Evolutionary conservation across 495 filamentous ascomycete species (phyloP), one percentile per base, ranked within the genome.

Genomic region (Penicillium subrubescens): DNA sequence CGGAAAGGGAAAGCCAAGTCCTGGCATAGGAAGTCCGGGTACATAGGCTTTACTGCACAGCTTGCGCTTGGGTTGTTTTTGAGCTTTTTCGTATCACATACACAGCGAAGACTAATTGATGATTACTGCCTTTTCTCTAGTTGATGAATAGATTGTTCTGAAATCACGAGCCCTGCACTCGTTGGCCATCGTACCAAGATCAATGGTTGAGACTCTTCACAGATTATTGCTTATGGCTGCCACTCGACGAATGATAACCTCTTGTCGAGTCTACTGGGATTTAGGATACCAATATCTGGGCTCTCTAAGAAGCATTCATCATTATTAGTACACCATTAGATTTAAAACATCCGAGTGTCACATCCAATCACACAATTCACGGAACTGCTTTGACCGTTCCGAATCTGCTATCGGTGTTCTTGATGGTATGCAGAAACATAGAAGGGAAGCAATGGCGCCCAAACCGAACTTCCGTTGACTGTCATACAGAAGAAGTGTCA

Each of bases 401-500:
- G 41, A 72, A 59, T 17, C 33, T 48, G 33, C 48, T 25, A 2
- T 60, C 64, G 2, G 50, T 61, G 27, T 73, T 73, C 52, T 73
- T 73, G 50, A 73, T 55, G 2, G 69, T 61, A 60, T 73, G 71
- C 5, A 71, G 63, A 33, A 72, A 74, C 65, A 74, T 70, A 2
- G 65, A 72, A 7, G 70, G 70, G 27, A 71, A 72, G 21, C 70
- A 74, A 68, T 70, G 72, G 23, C 72, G 62, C n/a, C 69, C 69
- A 52, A 62, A 69, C 25, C 43, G 61, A 44, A 43, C 31, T 51
- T 70, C 69, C 2, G 33, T 27, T 8, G 65, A 57, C 68, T 65
- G 46, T 17, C 48, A 44, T 39, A 23, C 8, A 55, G 60, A 5
- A 41, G 3, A 17, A 46, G 10, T 39, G 55, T n/a, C 1, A 50